phyloP scores from a whole-genome alignment of 495 filamentous ascomycete species.

The Tuber calosporum region DNA sequence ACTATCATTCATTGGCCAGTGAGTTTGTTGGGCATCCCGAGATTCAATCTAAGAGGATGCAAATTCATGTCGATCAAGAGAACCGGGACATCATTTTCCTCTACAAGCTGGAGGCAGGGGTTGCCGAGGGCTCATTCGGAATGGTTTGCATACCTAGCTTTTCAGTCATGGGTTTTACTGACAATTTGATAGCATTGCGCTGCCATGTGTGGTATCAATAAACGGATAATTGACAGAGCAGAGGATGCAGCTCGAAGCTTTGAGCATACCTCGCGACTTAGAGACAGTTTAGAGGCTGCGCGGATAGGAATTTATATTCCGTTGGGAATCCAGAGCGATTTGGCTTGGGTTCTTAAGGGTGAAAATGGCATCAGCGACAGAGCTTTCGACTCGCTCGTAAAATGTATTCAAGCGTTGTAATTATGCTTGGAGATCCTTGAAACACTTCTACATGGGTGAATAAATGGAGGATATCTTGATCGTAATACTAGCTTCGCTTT shows the following conservation, averaged over 20 bases:
- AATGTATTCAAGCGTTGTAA: conserved; percentile 30
- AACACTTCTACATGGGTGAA: not conserved
- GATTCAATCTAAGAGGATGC: conserved; percentile 78
- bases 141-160: conserved; percentile 52
- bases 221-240: conserved; percentile 72
- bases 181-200: conserved; percentile 62
- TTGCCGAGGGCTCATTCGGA: conserved; percentile 94
- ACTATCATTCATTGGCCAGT: conserved; percentile 87
- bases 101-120: conserved; percentile 89
- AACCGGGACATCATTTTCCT: conserved; percentile 80
- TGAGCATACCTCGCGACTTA: conserved; percentile 87
- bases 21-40: conserved; percentile 88
- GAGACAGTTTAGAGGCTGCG: conserved; percentile 76
- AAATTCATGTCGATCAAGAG: conserved; percentile 84
- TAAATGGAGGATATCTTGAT: not conserved
- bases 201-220: conserved; percentile 89
- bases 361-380: conserved; percentile 32
- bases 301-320: conserved; percentile 71
- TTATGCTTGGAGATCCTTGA: not conserved
- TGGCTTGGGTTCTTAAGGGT: conserved; percentile 65
- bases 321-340: conserved; percentile 83
- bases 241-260: conserved; percentile 87
- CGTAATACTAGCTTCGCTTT: conserved; percentile 2
- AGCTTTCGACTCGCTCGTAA: conserved; percentile 33
- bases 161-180: not conserved